Percentiles rank a stretch among this genome's conserved stretches.
phyloP scores from a whole-genome alignment of 192 early-diverging fungal genomes.

The Backusella parvicylindrica region DNA sequence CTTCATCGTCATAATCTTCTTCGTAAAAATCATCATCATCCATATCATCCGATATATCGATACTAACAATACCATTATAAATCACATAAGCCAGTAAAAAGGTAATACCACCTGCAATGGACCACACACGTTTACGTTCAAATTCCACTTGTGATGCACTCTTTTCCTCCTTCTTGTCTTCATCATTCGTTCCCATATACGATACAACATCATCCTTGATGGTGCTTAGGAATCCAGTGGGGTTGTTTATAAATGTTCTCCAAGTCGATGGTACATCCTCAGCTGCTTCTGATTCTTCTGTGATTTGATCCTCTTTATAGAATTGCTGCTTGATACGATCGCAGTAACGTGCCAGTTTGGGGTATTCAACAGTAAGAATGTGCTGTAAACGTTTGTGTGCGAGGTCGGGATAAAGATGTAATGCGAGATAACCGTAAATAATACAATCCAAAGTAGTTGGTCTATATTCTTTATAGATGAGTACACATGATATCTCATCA shows the following conservation, averaged over 20 bases:
- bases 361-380: conserved; percentile 66
- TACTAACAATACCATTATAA: conserved; percentile 58
- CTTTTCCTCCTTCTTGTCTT: conserved; percentile 20
- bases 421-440: conserved; percentile 80
- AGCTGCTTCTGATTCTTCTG: conserved; percentile 22
- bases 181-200: neutral
- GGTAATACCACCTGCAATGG: conserved; percentile 44
- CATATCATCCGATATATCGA: conserved; percentile 41
- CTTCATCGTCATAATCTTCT: conserved; percentile 28
- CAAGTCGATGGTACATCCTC: conserved; percentile 40
- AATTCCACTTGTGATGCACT: conserved; percentile 41
- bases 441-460: conserved; percentile 78
- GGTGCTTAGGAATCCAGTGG: conserved; percentile 39
- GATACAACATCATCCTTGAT: conserved; percentile 17
- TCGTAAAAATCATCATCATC: conserved; percentile 38
- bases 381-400: conserved; percentile 62
- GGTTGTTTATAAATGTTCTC: conserved; percentile 30
- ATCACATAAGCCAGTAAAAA: conserved; percentile 51
- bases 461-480: no score
- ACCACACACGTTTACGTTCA: conserved; percentile 49
- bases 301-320: conserved; percentile 24
- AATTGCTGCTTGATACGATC: conserved; percentile 50
- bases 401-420: conserved; percentile 72
- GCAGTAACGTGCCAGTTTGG: conserved; percentile 58
- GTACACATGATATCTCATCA: neutral